Evolutionary conservation across 2,329 filamentous ascomycete genomes (phyloP), one percentile per base, ranked within the genome.

Genomic region (Cercospora sp.): DNA sequence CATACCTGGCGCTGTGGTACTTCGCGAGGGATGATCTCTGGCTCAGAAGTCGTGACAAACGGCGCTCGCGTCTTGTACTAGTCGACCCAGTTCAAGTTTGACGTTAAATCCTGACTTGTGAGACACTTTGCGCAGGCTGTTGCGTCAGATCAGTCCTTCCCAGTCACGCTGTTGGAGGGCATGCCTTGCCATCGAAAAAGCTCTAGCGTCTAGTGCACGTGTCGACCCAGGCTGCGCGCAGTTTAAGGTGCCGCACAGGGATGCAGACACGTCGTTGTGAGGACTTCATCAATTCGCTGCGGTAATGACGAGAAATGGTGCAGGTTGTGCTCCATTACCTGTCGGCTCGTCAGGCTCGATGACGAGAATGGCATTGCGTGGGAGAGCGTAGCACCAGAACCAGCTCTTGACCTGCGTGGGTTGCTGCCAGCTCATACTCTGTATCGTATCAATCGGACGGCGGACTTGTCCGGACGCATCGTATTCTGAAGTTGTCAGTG

Each of bases 391-490:
- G 55, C 55, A 59, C 55, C 55, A 59, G 30, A 30, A 26, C 12
- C 49, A 28, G 49, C 24, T 59, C 55, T 37, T 24, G 55, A 32
- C 24, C 12, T 34, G 49, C 32, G 55, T 3, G 55, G 28, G 28
- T 21, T 37, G 32, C 16, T 59, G 55, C 55, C 30, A 59, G 55
- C 30, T 59, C 55, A 59, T 24, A 34, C 30, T n/a, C 32, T 12
- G 55, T 58, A n/a, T n/a, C 55, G 24, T 53, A 28, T 53, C 6
- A 10, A 32, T 21, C 55, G 55, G 32, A 30, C 55, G 30, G 55
- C 55, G 55, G 55, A 59, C 55, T 34, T 59, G 55, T 37, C 55
- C 55, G 55, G 55, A 37, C 55, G 55, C 55, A 59, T 21, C 18
- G 28, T 32, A 10, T 16, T 32, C 55, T 37, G 12, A 30, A 59